Base-by-base conservation (phyloP, 2,329 filamentous ascomycete species). In the Karstenula rhodostoma region DNA sequence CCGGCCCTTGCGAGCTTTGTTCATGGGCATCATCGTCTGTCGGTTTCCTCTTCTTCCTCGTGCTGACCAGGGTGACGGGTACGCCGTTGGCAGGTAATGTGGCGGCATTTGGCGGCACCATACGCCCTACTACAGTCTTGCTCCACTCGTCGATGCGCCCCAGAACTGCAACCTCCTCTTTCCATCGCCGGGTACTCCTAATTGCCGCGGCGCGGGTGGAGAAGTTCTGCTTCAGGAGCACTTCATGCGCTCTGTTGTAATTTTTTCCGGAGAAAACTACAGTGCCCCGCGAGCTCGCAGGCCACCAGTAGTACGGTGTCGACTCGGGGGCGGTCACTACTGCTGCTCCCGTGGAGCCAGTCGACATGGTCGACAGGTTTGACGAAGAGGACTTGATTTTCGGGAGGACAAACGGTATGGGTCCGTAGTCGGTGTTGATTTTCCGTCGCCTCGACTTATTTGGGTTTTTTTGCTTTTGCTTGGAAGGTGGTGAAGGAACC, bases 151-250 rank as follows among this genome's bases (percentile, higher is more conserved):
- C 62, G 15, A 65, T 57, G 1, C 75, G 75, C 25, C 71, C 76
- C 1, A 80, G 62, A 6, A 79, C 73, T 17, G 84, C 85, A 1
- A 90, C 87, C 70, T 94, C 90, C 15, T 83, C 83, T 46, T 88
- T 82, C 91, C 91, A 95, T 56, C 90, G 86, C 54, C 77, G 80
- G 2, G 91, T 92, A 69, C 90, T 92, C 33, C 82, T 81, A 1
- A 79, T 80, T 0, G 90, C 88, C 50, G 89, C 85, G 12, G 86
- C 85, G 3, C 88, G 76, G 9, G 85, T 89, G 1, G 87, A 83
- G 75, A 95, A 95, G 74, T 93, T 90, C 0, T 93, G 85, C 59
- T 90, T 87, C 5, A 94, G 83, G 0, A 95, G 81, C 10, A 92
- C 78, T 66, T 93, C 90, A 22, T 87, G 83, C 9, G 88, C 86